A percentile compares a stretch with the other conserved stretches of the same genome.
These are phyloP conservation scores for Arthrobotrys pseudoclavata DNA, from an alignment of 2,329 filamentous ascomycete genomes.

Conservation along the genomic window DNA sequence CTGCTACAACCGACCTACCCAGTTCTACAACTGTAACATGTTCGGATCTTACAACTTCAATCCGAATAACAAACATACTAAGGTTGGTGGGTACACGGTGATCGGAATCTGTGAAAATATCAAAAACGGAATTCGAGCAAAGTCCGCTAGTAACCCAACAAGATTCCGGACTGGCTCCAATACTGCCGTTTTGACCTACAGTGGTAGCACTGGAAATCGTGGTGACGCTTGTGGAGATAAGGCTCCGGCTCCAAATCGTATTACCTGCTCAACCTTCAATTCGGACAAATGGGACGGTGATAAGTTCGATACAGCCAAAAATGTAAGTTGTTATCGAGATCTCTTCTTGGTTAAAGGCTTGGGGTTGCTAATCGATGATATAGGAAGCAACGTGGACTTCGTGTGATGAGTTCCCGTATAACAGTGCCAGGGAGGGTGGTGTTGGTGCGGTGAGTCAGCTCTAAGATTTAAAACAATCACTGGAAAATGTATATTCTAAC, in stretches of 20 bases:
- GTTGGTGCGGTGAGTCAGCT: constrained; percentile 27
- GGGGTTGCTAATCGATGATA: background rate
- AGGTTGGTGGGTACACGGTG: constrained; percentile 21
- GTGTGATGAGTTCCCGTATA: constrained; percentile 37
- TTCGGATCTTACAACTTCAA: constrained; percentile 38
- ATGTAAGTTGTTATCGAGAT: background rate
- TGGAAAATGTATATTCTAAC: no score
- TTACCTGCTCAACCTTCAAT: constrained; percentile 14
- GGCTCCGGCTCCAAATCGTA: background rate
- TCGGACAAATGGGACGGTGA: constrained; percentile 13
- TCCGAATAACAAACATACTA: constrained; percentile 12
- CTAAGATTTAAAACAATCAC: no score
- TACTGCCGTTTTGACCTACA: constrained; percentile 19
- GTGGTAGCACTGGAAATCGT: constrained; percentile 7
- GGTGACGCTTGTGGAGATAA: constrained; percentile 15
- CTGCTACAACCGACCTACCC: constrained; percentile 27
- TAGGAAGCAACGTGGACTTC: constrained; percentile 39
- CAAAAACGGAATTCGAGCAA: constrained; percentile 28
- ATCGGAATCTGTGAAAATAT: constrained; percentile 42
- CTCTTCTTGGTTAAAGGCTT: no score
- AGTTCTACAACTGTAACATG: constrained; percentile 41
- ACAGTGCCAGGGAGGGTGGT: constrained; percentile 24
- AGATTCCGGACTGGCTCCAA: background rate
- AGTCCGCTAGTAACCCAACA: constrained; percentile 3
- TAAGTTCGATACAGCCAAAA: constrained; percentile 18